Evolutionary conservation across 2,329 filamentous ascomycete genomes (phyloP), one percentile per base, ranked within the genome.

Genomic region (Parastagonospora nodorum): DNA sequence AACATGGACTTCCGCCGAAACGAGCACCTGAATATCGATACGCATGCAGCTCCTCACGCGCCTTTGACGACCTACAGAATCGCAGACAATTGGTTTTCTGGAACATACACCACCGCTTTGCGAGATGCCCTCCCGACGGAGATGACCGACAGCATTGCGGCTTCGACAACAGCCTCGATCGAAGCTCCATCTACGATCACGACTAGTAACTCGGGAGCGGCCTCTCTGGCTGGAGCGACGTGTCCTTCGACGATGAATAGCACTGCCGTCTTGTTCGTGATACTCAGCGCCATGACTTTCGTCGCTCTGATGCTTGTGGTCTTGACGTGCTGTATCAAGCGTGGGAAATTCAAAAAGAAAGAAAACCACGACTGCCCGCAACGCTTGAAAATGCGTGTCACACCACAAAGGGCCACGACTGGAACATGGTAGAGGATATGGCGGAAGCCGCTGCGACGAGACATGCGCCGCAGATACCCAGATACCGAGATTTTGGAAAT

Each of bases 231-330:
- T 8, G 19, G n/a, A 8, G 38, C 24, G 29, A 14, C 10, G 7
- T 14, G 9, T 4, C 24, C 27, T n/a, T 40, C 38, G 19, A 42
- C 11, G 3, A 12, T 39, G 8, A 29, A 46, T 8, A 33, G 33
- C 19, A 38, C 42, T 28, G 37, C 39, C 32, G 37, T 53, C 5
- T 33, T 42, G 15, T 45, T 55, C n/a, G 35, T 35, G 5, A 5
- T 55, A 28, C 41, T 41, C 30, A 40, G 40, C 35, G 38, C 45
- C 24, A 12, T 45, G 36, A 41, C 40, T 3, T 6, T 55, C 8
- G 14, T 42, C 14, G 8, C 50, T 31, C 42, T 45, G n/a, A 32
- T 50, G 19, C 2, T 49, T 24, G 30, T 24, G 19, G 19, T 41
- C 10, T 36, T 48, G 12, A 29, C 37, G 35, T n/a, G 8, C 32